phyloP scores from a whole-genome alignment of 2,329 filamentous ascomycete genomes.

The Curvularia lunata region DNA sequence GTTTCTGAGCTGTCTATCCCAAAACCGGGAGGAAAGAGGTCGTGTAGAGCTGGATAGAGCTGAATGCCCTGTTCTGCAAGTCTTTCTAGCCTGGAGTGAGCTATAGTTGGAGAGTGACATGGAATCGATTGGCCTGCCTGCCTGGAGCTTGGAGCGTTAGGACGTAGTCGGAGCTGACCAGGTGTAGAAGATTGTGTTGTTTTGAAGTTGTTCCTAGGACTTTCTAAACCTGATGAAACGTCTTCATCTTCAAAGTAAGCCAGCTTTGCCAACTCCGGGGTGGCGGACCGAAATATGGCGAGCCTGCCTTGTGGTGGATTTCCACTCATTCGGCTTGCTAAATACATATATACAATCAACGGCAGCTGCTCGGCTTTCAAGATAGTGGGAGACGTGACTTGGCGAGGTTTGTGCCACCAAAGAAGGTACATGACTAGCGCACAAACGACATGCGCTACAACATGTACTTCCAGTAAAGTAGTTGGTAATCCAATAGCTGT shows the following conservation, averaged over 20 bases:
- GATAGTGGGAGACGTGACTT: slow-evolving; percentile 21
- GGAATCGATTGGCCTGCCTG: neutral
- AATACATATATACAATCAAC: slow-evolving; percentile 28
- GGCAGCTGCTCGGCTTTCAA: neutral
- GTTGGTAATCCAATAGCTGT: slow-evolving; percentile 24
- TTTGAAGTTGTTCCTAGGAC: neutral
- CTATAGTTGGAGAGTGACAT: neutral
- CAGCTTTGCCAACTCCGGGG: neutral
- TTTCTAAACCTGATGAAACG: neutral
- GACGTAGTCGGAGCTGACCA: neutral
- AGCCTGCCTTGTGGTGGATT: slow-evolving; percentile 4
- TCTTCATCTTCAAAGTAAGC: neutral
- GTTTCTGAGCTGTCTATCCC: neutral
- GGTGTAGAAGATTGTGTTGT: neutral
- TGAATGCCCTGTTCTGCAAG: neutral
- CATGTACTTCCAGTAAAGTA: slow-evolving; percentile 66
- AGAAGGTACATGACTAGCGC: slow-evolving; percentile 38
- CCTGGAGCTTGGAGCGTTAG: neutral
- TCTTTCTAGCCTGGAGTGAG: neutral
- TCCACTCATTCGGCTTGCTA: slow-evolving; percentile 20
- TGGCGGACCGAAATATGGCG: slow-evolving; percentile 5
- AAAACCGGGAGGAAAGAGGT: neutral
- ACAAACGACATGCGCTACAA: slow-evolving; percentile 58
- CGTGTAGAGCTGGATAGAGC: neutral
- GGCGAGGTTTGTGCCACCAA: slow-evolving; percentile 42